Conservation (phyloP, 805 yeast species). For the Lipomyces kockii region DNA sequence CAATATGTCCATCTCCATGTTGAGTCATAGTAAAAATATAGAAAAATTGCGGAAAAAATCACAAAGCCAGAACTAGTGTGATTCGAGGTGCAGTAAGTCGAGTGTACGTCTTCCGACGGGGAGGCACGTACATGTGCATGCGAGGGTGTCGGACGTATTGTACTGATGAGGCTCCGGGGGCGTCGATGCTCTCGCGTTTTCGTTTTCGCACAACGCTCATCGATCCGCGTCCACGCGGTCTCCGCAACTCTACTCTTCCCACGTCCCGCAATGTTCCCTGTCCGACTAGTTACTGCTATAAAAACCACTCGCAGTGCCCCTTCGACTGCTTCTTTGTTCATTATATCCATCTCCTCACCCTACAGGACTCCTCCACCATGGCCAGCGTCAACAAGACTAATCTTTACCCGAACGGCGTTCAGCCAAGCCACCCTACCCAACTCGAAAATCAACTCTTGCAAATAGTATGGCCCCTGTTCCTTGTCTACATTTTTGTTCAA, state of each 20-base stretch:
- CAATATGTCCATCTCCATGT: too few relatives aligned
- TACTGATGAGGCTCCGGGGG: too few relatives aligned
- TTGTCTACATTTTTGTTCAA: neutral
- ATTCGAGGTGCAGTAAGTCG: too few relatives aligned
- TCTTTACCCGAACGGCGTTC: conserved; percentile 51
- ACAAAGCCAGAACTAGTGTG: too few relatives aligned
- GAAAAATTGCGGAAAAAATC: too few relatives aligned
- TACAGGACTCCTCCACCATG: conserved; percentile 6
- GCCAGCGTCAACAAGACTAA: conserved; percentile 49
- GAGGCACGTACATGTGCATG: too few relatives aligned
- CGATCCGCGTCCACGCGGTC: conserved; percentile 2
- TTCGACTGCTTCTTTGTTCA: neutral
- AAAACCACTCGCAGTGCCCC: neutral
- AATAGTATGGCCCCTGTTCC: conserved; percentile 27
- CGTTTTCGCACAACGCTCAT: neutral
- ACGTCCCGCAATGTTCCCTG: neutral
- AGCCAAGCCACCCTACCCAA: conserved; percentile 48
- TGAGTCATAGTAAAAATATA: too few relatives aligned
- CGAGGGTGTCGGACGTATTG: too few relatives aligned
- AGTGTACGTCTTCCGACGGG: too few relatives aligned
- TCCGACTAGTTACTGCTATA: neutral
- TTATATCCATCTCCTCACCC: neutral
- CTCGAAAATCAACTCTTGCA: conserved; percentile 49
- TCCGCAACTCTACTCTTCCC: neutral
- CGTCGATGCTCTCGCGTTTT: too few relatives aligned